A percentile compares a stretch with the other conserved stretches of the same genome.
Evolutionary conservation across 352 stramenopile genomes (phyloP).

Genomic region (Halophytophthora batemanensis): DNA sequence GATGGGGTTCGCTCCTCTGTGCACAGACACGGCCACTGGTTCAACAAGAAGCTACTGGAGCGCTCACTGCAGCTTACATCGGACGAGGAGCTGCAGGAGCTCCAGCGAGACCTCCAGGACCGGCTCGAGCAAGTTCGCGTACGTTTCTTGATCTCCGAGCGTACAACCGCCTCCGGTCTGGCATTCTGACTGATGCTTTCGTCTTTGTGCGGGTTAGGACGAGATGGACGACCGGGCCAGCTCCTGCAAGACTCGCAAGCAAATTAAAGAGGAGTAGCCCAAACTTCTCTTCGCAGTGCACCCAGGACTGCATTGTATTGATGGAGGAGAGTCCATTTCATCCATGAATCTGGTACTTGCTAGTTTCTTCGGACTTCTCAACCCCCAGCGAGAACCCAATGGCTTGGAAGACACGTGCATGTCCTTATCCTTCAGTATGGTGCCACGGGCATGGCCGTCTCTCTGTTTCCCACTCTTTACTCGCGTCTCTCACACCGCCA

Average conservation of each 20-base stretch:
- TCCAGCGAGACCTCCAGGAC: conserved; percentile 48
- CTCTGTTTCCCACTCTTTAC: too few species aligned
- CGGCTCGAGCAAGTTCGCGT: conserved; percentile 51
- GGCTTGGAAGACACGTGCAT: too few species aligned
- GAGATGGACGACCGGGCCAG: conserved; percentile 16
- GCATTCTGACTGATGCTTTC: not conserved
- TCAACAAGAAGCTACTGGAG: conserved; percentile 55
- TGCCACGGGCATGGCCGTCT: too few species aligned
- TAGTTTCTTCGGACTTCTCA: too few species aligned
- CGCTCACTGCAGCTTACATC: conserved; percentile 48
- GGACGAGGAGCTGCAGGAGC: conserved; percentile 37
- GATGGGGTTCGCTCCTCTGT: not conserved
- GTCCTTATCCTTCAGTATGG: too few species aligned
- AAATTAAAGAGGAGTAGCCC: conserved; percentile 8
- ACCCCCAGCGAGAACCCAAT: too few species aligned
- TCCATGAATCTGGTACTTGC: too few species aligned
- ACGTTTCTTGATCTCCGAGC: conserved; percentile 8
- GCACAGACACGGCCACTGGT: conserved; percentile 56
- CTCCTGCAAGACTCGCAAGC: not conserved
- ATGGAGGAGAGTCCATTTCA: not conserved
- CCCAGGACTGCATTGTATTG: not conserved
- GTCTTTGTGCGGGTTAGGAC: conserved; percentile 4
- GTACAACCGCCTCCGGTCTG: not conserved
- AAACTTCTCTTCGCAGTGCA: not conserved
- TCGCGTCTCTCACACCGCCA: not conserved